Evolutionary conservation across 2,329 filamentous ascomycete species (phyloP).

Genomic region (Plenodomus lindquistii): DNA sequence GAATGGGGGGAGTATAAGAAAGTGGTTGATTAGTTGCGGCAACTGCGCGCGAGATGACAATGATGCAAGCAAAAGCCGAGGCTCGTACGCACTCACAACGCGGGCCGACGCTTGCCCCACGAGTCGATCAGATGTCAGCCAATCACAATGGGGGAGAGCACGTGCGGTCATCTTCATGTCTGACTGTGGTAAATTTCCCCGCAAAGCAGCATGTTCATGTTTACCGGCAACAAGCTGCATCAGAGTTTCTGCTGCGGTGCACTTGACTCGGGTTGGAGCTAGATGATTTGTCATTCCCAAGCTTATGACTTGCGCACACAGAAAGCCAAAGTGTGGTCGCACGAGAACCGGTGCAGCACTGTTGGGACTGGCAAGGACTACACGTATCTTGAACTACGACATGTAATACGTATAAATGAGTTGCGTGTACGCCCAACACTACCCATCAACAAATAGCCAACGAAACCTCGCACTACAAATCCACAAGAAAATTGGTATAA

Average conservation of each 20-base stretch:
- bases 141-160: not conserved
- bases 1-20: not conserved
- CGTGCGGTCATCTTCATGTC: not conserved
- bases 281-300: no score
- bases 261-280: no score
- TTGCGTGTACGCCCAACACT: not conserved
- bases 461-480: not conserved
- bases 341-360: not conserved
- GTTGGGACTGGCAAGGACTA: not conserved
- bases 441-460: not conserved
- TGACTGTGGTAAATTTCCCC: not conserved
- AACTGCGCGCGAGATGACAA: not conserved
- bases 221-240: not conserved
- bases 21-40: not conserved
- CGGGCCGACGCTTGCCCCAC: not conserved
- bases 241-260: no score
- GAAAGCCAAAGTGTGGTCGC: not conserved
- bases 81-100: slow-evolving; percentile 9
- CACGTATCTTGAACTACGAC: not conserved
- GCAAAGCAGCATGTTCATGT: not conserved
- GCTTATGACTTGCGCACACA: no score
- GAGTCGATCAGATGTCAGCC: not conserved
- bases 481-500: not conserved
- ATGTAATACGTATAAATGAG: not conserved
- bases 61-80: slow-evolving; percentile 17